Evolutionary conservation across 805 yeast genomes (phyloP).

Genomic region (Starmerella apicola): DNA sequence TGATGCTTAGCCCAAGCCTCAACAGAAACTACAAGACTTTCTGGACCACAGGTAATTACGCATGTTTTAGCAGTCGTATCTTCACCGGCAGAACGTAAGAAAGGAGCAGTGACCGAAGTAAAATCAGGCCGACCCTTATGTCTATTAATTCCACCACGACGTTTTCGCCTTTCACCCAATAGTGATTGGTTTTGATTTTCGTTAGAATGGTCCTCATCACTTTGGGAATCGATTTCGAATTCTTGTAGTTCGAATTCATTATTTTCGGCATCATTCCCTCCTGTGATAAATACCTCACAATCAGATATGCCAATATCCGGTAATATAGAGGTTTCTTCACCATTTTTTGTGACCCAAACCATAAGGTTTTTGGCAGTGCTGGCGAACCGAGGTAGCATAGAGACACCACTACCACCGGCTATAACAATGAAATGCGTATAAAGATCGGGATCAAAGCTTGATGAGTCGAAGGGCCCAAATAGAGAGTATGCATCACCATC

Average conservation of each 20-base stretch:
- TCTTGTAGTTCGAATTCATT: conserved; percentile 12
- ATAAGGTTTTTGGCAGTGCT: neutral
- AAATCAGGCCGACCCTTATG: conserved; percentile 17
- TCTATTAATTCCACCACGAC: conserved; percentile 3
- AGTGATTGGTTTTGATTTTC: no score
- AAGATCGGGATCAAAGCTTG: conserved; percentile 17
- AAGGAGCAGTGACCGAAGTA: conserved; percentile 4
- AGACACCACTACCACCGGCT: conserved; percentile 23
- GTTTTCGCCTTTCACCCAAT: neutral
- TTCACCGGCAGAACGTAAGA: neutral
- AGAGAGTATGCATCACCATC: conserved; percentile 25
- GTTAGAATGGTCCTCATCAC: conserved; percentile 6
- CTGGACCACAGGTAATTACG: conserved; percentile 23
- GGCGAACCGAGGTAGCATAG: conserved; percentile 14
- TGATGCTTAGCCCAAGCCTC: conserved; percentile 16
- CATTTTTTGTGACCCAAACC: conserved; percentile 14
- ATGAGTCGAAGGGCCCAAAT: conserved; percentile 30
- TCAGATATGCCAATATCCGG: conserved; percentile 9
- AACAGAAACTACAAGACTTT: conserved; percentile 15
- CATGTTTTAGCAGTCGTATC: conserved; percentile 2
- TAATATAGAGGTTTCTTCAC: conserved; percentile 5
- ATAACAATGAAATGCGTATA: conserved; percentile 14
- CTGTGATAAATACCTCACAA: conserved; percentile 19
- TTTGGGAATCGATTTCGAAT: conserved; percentile 5
- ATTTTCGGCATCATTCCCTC: conserved; percentile 3